These are phyloP conservation scores for Fusarium succisae DNA, from an alignment of 2,329 filamentous ascomycete species.

Conservation along the genomic window DNA sequence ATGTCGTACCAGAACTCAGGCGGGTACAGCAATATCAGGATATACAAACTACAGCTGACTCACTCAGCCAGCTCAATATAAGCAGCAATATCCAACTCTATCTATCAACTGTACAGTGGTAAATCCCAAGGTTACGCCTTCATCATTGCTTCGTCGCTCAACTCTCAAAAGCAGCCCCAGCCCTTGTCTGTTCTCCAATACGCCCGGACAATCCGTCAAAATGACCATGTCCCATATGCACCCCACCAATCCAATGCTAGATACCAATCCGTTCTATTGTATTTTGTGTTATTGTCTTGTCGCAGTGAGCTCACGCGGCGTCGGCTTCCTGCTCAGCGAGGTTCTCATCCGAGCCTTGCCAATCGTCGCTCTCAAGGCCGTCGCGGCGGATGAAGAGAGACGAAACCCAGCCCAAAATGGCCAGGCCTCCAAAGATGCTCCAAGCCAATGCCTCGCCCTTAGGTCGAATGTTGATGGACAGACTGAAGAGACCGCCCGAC, in stretches of 20 bases:
- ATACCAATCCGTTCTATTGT: conserved; percentile 9
- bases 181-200: not conserved
- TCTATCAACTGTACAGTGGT: not conserved
- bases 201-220: not conserved
- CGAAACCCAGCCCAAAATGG: conserved; percentile 80
- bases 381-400: conserved; percentile 79
- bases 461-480: conserved; percentile 75
- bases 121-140: not conserved
- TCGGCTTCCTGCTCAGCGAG: conserved; percentile 6
- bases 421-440: conserved; percentile 85
- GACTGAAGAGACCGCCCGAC: conserved; percentile 85
- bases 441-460: conserved; percentile 89
- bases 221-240: not conserved
- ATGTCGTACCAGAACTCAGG: not conserved
- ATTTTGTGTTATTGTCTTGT: not conserved
- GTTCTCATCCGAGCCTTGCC: conserved; percentile 47
- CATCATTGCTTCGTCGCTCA: conserved; percentile 12
- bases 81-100: not conserved
- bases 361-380: conserved; percentile 68
- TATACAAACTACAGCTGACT: not conserved
- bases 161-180: not conserved
- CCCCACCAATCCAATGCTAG: not conserved
- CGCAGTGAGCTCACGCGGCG: not conserved
- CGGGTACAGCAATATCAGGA: not conserved
- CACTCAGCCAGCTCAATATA: not conserved